Conservation (phyloP, 768 basidiomycete species). For the Neoboletus magnificus region DNA sequence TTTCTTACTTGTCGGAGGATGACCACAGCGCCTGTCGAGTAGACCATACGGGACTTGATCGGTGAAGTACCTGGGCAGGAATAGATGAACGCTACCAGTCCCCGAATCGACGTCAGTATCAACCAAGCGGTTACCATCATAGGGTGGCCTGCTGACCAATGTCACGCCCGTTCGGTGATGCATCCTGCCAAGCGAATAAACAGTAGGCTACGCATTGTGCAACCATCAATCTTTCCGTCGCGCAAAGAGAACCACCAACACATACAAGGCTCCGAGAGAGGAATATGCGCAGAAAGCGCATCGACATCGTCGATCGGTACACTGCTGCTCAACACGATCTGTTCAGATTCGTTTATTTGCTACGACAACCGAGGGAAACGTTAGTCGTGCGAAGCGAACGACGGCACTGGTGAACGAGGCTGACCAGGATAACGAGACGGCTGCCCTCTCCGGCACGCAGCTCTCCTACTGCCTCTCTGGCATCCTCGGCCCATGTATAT, state of each 20-base stretch:
- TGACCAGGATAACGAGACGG: constrained; percentile 64
- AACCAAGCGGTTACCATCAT: background rate
- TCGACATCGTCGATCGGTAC: constrained; percentile 39
- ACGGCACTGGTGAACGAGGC: constrained; percentile 15
- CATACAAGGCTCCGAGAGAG: constrained; percentile 55
- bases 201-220: constrained; percentile 52
- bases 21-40: constrained; percentile 65
- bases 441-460: constrained; percentile 48
- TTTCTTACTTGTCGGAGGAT: constrained; percentile 57
- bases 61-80: constrained; percentile 81
- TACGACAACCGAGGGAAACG: constrained; percentile 25
- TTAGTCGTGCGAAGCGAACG: background rate
- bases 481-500: constrained; percentile 64
- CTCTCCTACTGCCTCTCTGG: constrained; percentile 59
- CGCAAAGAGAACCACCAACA: background rate
- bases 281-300: constrained; percentile 47
- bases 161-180: constrained; percentile 46
- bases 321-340: constrained; percentile 51
- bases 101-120: constrained; percentile 2
- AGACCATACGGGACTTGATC: constrained; percentile 85
- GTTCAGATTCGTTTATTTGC: constrained; percentile 65
- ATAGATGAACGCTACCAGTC: constrained; percentile 78
- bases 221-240: background rate
- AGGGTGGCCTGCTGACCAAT: constrained; percentile 45
- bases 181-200: constrained; percentile 63